Base-by-base conservation (phyloP, 495 filamentous ascomycete genomes). In the Melanomma pulvis-pyrius region DNA sequence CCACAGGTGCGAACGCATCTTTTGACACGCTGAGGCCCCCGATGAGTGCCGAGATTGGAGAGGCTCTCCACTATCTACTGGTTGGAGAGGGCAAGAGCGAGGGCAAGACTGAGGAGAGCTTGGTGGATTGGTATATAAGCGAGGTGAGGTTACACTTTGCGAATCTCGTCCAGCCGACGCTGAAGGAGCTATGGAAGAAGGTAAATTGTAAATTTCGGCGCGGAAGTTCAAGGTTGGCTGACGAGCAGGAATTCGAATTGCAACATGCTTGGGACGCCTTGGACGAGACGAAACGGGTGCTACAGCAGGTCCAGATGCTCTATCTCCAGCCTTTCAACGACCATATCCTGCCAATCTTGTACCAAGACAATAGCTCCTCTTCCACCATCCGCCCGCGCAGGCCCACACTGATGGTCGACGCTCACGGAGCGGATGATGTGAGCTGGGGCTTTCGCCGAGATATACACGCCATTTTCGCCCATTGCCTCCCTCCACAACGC, bases 281-380 rank as follows among this genome's bases (percentile, higher is more conserved):
- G 19, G 57, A 59, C 4, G 57, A 69, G 48, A 69, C 62, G 9
- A 61, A 66, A 36, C 62, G 39, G n/a, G 60, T 69, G n/a, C 61
- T 72, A 2, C 48, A 62, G 28, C 61, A 59, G 22, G 58, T 61
- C 21, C 70, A 69, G 49, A 34, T 44, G 19, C 52, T 60, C 13
- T 72, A 67, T 53, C 36, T 69, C 0, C 61, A 60, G n/a, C 66
- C 70, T 1, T 65, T 72, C 30, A 41, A 41, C n/a, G 62, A 69
- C 12, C 70, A 72, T 32, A 59, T 72, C 26, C 26, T 69, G 12
- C 70, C 70, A 12, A 39, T 69, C 7, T 15, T 72, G 15, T 36
- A 68, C n/a, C 1, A 82, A 81, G 0, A 73, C 85, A 59, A 82
- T 91, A 75, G 36, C 22, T 53, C 57, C 21, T 21, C 26, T 41